Conservation (phyloP, 176 grass and related monocot genomes). For the Musa acuminata region DNA sequence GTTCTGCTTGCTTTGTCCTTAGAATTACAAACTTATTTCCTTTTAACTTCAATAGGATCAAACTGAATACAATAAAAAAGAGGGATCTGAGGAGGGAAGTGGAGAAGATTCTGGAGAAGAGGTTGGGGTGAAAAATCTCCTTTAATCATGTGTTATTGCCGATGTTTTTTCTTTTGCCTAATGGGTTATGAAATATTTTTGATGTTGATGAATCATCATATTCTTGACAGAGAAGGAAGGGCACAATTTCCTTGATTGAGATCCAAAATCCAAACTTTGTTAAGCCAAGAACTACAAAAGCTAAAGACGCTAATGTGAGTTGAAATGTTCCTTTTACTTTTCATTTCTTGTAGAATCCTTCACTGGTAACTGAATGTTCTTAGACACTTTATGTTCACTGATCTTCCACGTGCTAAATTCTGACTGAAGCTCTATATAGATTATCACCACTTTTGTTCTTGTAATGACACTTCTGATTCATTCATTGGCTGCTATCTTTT, state of each 20-base stretch:
- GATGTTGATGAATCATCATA: neutral
- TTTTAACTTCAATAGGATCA: constrained; percentile 7
- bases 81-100: constrained; percentile 10
- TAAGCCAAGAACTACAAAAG: constrained; percentile 14
- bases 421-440: neutral
- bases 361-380: neutral
- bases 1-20: no score
- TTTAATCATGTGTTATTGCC: no score
- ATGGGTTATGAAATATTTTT: neutral
- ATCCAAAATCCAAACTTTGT: constrained; percentile 25
- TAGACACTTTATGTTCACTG: neutral
- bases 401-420: neutral
- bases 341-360: neutral
- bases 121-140: neutral
- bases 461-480: no score
- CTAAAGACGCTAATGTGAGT: constrained; percentile 21
- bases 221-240: constrained; percentile 12
- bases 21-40: neutral
- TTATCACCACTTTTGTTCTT: no score
- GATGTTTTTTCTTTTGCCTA: neutral
- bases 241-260: constrained; percentile 10
- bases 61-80: neutral
- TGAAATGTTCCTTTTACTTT: neutral
- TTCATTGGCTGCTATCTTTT: no score
- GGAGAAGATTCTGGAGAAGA: constrained; percentile 21